Evolutionary conservation across 805 yeast species (phyloP), one percentile per base, ranked within the genome.

Genomic region (Candida namnaoensis): DNA sequence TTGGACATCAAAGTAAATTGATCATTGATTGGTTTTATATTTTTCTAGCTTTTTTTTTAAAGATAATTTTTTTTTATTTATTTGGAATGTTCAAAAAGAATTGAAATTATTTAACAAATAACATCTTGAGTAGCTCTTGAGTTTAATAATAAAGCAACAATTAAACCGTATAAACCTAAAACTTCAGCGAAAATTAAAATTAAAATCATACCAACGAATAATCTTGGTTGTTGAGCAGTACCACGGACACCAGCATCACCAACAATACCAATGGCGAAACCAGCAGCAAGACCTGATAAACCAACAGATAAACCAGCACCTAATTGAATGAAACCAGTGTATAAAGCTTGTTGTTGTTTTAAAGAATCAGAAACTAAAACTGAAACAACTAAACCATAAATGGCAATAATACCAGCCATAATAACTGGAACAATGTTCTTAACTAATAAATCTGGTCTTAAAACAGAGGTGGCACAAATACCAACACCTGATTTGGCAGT

Each of bases 211-310:
- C 98, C 98, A 51, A 91, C 98, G 68, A 91, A 91, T 61, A 91
- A 78, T 76, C 96, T 85, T 64, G 97, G 97, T 71, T 91, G 99
- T 68, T 90, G 97, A 49, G 96, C 93, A 52, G 90, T 82, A 69
- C 96, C 96, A 75, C 98, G 86, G 44, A 91, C 98, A 77, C 99
- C 99, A 44, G 96, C 97, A 65, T 91, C 99, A 66, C 99, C 99
- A 53, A 91, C 99, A 54, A 91, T 91, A 72, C 99, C 99, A 71
- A 91, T 91, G 65, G 99, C 97, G 61, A 88, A 91, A 55, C 99
- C 99, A 51, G 97, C 96, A 61, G 98, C 97, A 62, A 91, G 76
- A 65, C 98, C 96, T 48, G 96, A 83, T 55, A 91, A 76, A 61
- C 99, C 99, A 52, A 91, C 99, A 40, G 96, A 85, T 57, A 91